Evolutionary conservation across 164 flowering plant species (phyloP), one percentile per base, ranked within the genome.

Genomic region (Aristolochia californica): DNA sequence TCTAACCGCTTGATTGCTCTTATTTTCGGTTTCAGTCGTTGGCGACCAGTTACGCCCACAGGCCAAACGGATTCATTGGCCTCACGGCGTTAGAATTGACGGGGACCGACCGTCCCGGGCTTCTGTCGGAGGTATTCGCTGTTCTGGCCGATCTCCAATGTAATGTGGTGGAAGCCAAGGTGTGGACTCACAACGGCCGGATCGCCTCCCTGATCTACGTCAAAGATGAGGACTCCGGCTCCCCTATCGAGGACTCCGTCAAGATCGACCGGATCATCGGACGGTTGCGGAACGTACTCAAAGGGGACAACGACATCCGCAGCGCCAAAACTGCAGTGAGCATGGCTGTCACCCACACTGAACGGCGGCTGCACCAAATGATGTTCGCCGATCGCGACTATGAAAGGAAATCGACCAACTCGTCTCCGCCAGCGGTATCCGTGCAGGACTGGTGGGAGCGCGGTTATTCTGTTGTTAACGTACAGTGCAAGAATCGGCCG

Each of bases 371-470:
- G 40, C 99, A 93, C 65, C 99, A 89, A 66, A 83, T 89, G 62
- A 93, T 93, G 99, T 82, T 83, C 64, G 95, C 83, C 1, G 96
- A 89, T 56, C 71, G 99, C 23, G 97, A 89, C 68, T 89, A 87
- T 61, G 94, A 83, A 57, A 24, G 67, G 52, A 61, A 57, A 13
- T 27, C 64, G 0, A 8, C 26, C 0, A 54, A 13, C 23, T 55
- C 53, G 22, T 22, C 22, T 27, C 27, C 52, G 8, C 73, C 73
- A 3, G 5, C 15, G 20, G 73, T 64, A 2, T 63, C 64, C 5
- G 70, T 70, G 34, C 71, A 62, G 51, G 63, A 70, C 50, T 70
- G 73, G 73, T 34, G 65, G 4, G 72, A 68, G 21, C 56, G 68
- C 22, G 74, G 71, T n/a, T 70, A 74, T 43, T 74, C 77, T 1